Evolutionary conservation across 306 rosid genomes (phyloP).

Genomic region (Citrullus mucosospermus): DNA sequence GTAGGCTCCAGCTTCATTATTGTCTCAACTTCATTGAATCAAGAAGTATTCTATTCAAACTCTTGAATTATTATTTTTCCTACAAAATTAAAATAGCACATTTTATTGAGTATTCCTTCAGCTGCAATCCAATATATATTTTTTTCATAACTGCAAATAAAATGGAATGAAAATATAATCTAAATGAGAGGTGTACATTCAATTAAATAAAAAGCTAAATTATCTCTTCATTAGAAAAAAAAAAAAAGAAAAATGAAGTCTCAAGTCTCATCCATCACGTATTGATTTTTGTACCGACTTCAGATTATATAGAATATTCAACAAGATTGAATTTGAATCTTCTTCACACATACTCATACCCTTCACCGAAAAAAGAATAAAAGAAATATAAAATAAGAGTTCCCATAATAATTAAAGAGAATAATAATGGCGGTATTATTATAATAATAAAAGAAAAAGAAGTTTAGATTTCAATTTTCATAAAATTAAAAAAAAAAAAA

Average conservation of each 20-base stretch:
- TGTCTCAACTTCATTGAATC: too few relatives aligned
- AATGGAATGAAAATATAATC: too few relatives aligned
- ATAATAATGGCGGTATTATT: neutral
- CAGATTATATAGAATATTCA: neutral
- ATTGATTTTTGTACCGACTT: neutral
- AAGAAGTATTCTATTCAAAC: too few relatives aligned
- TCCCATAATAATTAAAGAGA: neutral
- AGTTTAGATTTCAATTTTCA: neutral
- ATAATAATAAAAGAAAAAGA: neutral
- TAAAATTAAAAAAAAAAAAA: too few relatives aligned
- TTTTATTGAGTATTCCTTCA: too few relatives aligned
- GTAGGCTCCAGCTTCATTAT: too few relatives aligned
- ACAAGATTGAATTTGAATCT: neutral
- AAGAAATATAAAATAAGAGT: neutral
- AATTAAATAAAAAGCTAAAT: too few relatives aligned
- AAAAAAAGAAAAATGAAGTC: too few relatives aligned
- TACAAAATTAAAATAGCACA: too few relatives aligned
- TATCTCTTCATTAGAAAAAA: neutral
- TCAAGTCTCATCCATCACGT: neutral
- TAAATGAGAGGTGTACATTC: neutral
- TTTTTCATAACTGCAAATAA: too few relatives aligned
- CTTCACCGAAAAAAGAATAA: neutral
- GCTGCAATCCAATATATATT: too few relatives aligned
- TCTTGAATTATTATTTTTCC: too few relatives aligned
- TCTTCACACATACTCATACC: neutral